Evolutionary conservation across 129 eudicot species (phyloP), one percentile per base, ranked within the genome.

Genomic region (Solidago caesia): DNA sequence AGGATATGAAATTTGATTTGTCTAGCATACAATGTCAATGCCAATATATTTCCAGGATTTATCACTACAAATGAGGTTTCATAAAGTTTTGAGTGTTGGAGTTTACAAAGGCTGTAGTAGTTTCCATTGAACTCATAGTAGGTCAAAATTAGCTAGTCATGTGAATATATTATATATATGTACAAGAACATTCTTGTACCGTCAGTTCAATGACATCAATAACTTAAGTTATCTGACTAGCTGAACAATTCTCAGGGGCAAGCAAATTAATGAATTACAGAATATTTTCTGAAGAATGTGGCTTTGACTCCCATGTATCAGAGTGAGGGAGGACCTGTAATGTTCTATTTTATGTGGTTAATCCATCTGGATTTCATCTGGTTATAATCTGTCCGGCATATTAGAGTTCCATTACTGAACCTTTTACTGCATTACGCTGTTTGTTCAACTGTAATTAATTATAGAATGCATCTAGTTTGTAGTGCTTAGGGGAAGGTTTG

Each of bases 1-100:
- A 41, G 45, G 29, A 64, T 43, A 75, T 75, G 53, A 53, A 65
- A 67, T 2, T 51, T 52, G 15, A 42, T 75, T 39, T 16, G 39
- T 0, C 4, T 52, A 49, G 2, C 41, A 15, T 7, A 41, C 12
- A 7, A 12, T 47, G 39, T n/a, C 47, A 14, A 9, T 52, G n/a
- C 16, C 56, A 4, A 56, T 47, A 14, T 69, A 53, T 51, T 70
- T 14, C 2, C 13, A 64, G 70, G 5, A 4, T 49, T 12, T 11
- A 14, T 44, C 9, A 42, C 11, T 66, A 13, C 25, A 4, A 21
- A 21, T 14, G 27, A 33, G 5, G 13, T 64, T 27, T 60, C 4
- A 13, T 21, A 12, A 60, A 25, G 42, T 60, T 26, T 13, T 21
- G 43, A 60, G 27, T 26, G 41, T 25, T 7, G n/a, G 41, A 27